Percentiles rank a stretch among this genome's conserved stretches.
phyloP scores from a whole-genome alignment of 495 filamentous ascomycete genomes.

The Xylaria cubensis region DNA sequence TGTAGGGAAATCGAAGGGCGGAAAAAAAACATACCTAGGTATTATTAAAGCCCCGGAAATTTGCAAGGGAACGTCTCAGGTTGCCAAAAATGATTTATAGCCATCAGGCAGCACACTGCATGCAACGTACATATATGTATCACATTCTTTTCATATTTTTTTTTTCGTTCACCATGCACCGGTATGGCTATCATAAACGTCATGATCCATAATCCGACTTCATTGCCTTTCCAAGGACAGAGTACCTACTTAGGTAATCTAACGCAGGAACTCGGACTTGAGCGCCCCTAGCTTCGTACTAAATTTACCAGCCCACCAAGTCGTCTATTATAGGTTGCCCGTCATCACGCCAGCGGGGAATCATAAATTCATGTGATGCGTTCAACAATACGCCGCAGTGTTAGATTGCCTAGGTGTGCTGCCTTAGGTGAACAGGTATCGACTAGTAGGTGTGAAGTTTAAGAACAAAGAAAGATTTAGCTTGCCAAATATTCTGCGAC shows the following conservation, averaged over 20 bases:
- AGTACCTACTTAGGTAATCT: background rate
- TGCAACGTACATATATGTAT: background rate
- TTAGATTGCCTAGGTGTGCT: background rate
- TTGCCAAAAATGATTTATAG: background rate
- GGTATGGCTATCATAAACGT: background rate
- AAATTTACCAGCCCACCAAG: background rate
- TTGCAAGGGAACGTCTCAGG: slow-evolving; percentile 7
- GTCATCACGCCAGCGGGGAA: background rate
- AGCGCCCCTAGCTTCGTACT: slow-evolving; percentile 6
- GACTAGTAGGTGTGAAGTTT: too few species aligned
- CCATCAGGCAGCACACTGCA: background rate
- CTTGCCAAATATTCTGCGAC: background rate
- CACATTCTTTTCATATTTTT: background rate
- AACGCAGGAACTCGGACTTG: slow-evolving; percentile 11
- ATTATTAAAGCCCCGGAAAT: background rate
- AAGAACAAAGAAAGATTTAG: too few species aligned
- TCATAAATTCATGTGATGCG: slow-evolving; percentile 1
- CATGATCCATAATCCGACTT: background rate
- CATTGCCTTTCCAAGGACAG: background rate
- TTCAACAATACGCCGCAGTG: background rate
- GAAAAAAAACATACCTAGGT: background rate
- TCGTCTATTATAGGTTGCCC: background rate
- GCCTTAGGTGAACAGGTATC: background rate
- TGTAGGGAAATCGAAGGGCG: background rate
- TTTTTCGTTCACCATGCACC: background rate